Evolutionary conservation across 2,329 filamentous ascomycete genomes (phyloP).

Genomic region (Ophiostoma quercus): DNA sequence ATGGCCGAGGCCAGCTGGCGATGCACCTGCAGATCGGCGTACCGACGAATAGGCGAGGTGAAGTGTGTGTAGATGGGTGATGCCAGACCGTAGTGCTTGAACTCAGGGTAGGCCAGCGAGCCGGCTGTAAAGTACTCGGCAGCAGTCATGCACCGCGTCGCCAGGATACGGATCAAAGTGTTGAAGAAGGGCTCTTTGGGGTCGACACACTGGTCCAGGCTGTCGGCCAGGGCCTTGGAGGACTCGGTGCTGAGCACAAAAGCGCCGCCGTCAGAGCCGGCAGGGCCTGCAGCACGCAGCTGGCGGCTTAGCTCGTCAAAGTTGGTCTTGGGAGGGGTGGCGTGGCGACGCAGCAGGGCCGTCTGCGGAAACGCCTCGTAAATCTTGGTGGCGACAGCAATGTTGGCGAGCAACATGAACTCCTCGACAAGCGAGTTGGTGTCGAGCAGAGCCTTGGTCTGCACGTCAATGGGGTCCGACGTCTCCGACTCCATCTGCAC

Average conservation of each 20-base stretch:
- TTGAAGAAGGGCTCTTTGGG: conserved; percentile 89
- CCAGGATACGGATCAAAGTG: conserved; percentile 93
- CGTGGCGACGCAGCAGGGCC: conserved; percentile 87
- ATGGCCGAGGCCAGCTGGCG: conserved; percentile 87
- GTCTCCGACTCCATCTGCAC: conserved; percentile 94
- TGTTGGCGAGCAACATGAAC: conserved; percentile 98
- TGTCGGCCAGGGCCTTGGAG: conserved; percentile 89
- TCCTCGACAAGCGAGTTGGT: conserved; percentile 98
- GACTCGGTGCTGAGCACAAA: conserved; percentile 65
- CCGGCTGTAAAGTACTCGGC: conserved; percentile 98
- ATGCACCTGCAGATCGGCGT: conserved; percentile 82
- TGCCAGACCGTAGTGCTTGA: conserved; percentile 93
- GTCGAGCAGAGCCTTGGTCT: conserved; percentile 88
- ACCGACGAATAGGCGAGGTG: conserved; percentile 92
- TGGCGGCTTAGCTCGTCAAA: conserved; percentile 93
- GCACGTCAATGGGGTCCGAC: conserved; percentile 90
- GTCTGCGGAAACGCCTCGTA: conserved; percentile 92
- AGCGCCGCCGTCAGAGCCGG: conserved; percentile 51
- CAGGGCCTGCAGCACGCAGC: conserved; percentile 56
- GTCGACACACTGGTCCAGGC: conserved; percentile 79
- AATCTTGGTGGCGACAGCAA: conserved; percentile 84
- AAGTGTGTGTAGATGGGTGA: conserved; percentile 98
- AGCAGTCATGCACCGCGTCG: conserved; percentile 97
- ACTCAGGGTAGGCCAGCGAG: conserved; percentile 87
- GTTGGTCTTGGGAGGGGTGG: conserved; percentile 86